Evolutionary conservation across 352 stramenopile species (phyloP), one percentile per base, ranked within the genome.

Genomic region (Globisporangium abappressorium): DNA sequence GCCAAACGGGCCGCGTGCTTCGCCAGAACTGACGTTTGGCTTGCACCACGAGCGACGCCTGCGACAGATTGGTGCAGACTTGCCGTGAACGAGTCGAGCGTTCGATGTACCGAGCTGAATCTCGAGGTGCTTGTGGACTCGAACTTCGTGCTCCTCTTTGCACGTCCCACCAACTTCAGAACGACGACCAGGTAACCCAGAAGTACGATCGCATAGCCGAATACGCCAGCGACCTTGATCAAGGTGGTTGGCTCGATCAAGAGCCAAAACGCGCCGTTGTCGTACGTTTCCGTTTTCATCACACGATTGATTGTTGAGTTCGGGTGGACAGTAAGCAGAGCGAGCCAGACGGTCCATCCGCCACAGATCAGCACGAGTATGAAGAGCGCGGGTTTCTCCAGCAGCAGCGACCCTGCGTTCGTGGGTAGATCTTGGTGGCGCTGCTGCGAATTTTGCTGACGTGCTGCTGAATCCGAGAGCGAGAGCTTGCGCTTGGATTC

Each of bases 221-320:
- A 46, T 0, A 78, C 11, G 4, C 66, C 72, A 8, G 80, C 6
- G 11, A 20, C 57, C 46, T 62, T 57, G 30, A 79, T 61, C 41
- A 34, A 33, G 1, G 54, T 22, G 12, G 74, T 59, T n/a, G 76
- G 68, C 8, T 84, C 70, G 9, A 74, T 60, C 0, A 87, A n/a
- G 9, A 78, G 36, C 73, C 77, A 87, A 57, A 81, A 84, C 2
- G 66, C 63, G 5, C 76, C 72, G 20, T 76, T 58, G 59, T 83
- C 75, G 15, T 76, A 71, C 2, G 70, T 46, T n/a, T 64, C 30
- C 0, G 79, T 84, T 6, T 54, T 18, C 68, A 76, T 83, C 30
- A 80, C 9, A 24, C 64, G 68, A 56, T 81, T 87, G 62, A 77
- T 69, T 0, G 63, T 70, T 2, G 69, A 36, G 28, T 81, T 84